Percentiles rank a stretch among this genome's conserved stretches.
These are phyloP conservation scores for Eremochloa ophiuroides DNA, from an alignment of 176 grass and related monocot genomes.

Conservation along the genomic window DNA sequence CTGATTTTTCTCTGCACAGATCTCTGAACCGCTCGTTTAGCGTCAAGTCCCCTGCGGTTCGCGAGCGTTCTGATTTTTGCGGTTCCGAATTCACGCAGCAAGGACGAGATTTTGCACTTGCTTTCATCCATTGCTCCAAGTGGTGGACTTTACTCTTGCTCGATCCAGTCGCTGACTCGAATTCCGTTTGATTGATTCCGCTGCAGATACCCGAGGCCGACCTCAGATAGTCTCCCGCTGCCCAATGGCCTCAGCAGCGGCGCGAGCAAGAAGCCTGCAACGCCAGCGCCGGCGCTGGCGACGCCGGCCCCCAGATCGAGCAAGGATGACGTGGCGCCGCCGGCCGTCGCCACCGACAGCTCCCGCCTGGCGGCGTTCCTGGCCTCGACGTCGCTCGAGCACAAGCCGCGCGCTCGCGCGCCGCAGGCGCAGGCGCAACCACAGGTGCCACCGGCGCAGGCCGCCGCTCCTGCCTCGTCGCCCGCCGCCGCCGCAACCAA, in stretches of 20 bases:
- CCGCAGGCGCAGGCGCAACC: neutral
- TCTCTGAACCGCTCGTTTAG: neutral
- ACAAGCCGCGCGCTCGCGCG: slow-evolving; percentile 23
- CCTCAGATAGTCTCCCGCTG: slow-evolving; percentile 44
- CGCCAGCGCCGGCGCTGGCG: neutral
- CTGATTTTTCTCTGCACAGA: neutral
- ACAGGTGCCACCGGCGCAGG: neutral
- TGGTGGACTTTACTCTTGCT: slow-evolving; percentile 16
- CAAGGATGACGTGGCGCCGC: slow-evolving; percentile 19
- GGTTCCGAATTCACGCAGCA: slow-evolving; percentile 1
- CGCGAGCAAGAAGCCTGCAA: slow-evolving; percentile 17
- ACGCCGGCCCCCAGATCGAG: slow-evolving; percentile 24
- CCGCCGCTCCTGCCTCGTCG: slow-evolving; percentile 11
- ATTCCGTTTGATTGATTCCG: neutral
- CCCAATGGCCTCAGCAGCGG: slow-evolving; percentile 27
- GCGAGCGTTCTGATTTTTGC: neutral
- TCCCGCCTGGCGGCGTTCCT: slow-evolving; percentile 20
- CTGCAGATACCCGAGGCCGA: slow-evolving; percentile 62
- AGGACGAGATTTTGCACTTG: neutral
- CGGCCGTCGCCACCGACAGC: slow-evolving; percentile 20
- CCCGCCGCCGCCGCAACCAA: neutral
- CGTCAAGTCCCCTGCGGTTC: neutral
- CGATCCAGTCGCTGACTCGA: slow-evolving; percentile 15
- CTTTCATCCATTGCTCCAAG: neutral
- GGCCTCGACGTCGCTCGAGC: slow-evolving; percentile 15